Conservation (phyloP, 176 grass and related monocot species). For the Bothriochloa decipiens region DNA sequence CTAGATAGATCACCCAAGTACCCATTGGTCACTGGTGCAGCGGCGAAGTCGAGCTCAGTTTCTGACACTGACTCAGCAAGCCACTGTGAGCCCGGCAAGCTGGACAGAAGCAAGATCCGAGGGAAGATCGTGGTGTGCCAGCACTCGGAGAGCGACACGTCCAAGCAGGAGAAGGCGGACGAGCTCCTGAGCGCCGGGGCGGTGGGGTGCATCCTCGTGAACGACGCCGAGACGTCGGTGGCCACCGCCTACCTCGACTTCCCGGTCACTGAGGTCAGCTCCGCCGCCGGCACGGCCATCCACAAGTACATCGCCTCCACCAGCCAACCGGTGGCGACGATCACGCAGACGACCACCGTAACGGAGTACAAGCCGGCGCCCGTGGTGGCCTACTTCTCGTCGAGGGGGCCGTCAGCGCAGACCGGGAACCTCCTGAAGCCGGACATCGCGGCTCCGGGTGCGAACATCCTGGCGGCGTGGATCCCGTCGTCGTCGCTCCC, state of each 20-base stretch:
- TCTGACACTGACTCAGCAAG: slow-evolving; percentile 61
- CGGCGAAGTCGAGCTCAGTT: slow-evolving; percentile 63
- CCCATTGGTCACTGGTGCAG: slow-evolving; percentile 66
- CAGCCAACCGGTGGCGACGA: slow-evolving; percentile 77
- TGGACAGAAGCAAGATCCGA: slow-evolving; percentile 62
- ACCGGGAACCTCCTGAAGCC: slow-evolving; percentile 80
- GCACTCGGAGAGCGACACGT: slow-evolving; percentile 52
- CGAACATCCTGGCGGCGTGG: slow-evolving; percentile 91
- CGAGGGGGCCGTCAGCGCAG: slow-evolving; percentile 62
- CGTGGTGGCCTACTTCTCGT: slow-evolving; percentile 80
- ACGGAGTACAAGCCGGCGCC: slow-evolving; percentile 82
- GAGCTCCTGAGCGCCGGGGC: slow-evolving; percentile 58
- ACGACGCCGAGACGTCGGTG: slow-evolving; percentile 47
- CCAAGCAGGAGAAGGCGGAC: slow-evolving; percentile 50
- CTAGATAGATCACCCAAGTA: slow-evolving; percentile 72
- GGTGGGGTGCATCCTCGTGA: slow-evolving; percentile 53
- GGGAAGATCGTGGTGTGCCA: slow-evolving; percentile 84
- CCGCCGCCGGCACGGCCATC: slow-evolving; percentile 49
- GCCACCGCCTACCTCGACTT: slow-evolving; percentile 58
- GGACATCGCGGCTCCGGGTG: slow-evolving; percentile 78
- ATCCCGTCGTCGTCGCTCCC: slow-evolving; percentile 59
- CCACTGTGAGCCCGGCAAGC: slow-evolving; percentile 63
- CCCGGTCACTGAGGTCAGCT: slow-evolving; percentile 62
- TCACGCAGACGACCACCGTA: slow-evolving; percentile 61
- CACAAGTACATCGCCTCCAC: slow-evolving; percentile 67